Base-by-base conservation (phyloP, 768 basidiomycete species). In the Neoboletus subvelutipes region DNA sequence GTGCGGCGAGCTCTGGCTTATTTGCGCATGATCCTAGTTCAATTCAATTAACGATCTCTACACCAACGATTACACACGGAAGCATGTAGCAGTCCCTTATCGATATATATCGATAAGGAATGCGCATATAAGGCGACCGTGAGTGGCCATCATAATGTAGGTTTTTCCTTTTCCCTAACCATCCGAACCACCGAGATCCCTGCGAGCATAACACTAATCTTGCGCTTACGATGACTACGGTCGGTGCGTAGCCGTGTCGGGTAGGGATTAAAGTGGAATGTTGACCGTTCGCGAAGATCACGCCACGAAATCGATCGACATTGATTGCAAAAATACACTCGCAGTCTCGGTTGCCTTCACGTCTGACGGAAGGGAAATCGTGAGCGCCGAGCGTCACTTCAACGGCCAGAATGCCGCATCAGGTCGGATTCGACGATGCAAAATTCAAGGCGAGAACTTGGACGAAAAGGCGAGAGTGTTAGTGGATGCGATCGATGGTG, bases 271-370 rank as follows among this genome's bases (percentile, higher is more conserved):
- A 26, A 17, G 15, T 36, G 33, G 15, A 20, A 36, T 22, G 4
- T 12, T 55, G 33, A 55, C 15, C 7, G 8, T 31, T n/a, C 12
- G 5, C 15, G 4, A 53, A 55, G 54, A 13, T 20, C 31, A 11
- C 29, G 2, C 13, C 17, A 1, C 6, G 3, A 55, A 20, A 22
- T 12, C 39, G 26, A 55, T 60, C 37, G 57, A 53, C 13, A 59
- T 60, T 4, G 42, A 60, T 22, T 59, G 59, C 15, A 20, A 31
- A 26, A 33, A 28, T 13, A 29, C 51, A 20, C 17, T 45, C 11
- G 56, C 59, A 18, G 47, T 54, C 1, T 61, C 60, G 5, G 26
- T 61, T 10, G 29, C 53, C 26, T 61, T 61, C 37, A 49, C 46
- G 2, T 22, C 34, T 1, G 41, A 56, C 9, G 60, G 54, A 29